Conservation (phyloP, 2,329 filamentous ascomycete genomes). For the Fusarium setosum region DNA sequence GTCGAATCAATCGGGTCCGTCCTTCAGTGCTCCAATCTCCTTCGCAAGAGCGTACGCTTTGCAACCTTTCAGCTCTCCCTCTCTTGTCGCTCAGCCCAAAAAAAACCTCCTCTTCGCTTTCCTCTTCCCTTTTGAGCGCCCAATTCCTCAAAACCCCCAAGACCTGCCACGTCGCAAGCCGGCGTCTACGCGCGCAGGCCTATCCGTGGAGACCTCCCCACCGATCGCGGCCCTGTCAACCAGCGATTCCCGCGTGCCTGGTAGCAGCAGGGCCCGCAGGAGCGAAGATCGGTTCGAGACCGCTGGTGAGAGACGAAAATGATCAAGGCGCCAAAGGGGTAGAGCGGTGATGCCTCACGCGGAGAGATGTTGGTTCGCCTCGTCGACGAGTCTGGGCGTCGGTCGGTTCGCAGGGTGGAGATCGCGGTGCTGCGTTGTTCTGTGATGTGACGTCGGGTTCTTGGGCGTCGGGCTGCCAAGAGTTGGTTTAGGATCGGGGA, state of each 20-base stretch:
- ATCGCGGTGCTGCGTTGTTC: slow-evolving; percentile 20
- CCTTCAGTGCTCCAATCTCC: background rate
- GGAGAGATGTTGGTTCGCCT: slow-evolving; percentile 2
- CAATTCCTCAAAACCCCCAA: background rate
- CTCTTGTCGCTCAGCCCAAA: background rate
- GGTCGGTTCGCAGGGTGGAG: slow-evolving; percentile 24
- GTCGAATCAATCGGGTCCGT: background rate
- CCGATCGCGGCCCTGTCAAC: slow-evolving; percentile 27
- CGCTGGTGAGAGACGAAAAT: background rate
- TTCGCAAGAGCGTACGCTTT: background rate
- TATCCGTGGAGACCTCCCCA: slow-evolving; percentile 18
- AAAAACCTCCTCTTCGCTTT: background rate
- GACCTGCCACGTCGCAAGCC: slow-evolving; percentile 39
- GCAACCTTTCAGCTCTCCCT: background rate
- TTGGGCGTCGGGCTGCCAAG: slow-evolving; percentile 21
- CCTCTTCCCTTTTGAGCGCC: slow-evolving; percentile 9
- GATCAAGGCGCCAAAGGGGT: slow-evolving; percentile 2
- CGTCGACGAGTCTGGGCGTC: slow-evolving; percentile 4
- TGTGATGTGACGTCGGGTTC: slow-evolving; percentile 19
- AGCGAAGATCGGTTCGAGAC: background rate
- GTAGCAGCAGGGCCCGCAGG: background rate
- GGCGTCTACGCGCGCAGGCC: background rate
- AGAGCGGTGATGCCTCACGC: slow-evolving; percentile 31
- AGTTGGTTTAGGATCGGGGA: background rate
- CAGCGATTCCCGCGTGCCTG: slow-evolving; percentile 33